phyloP scores from a whole-genome alignment of 1,139 yeast genomes.

The Pichia inconspicua region DNA sequence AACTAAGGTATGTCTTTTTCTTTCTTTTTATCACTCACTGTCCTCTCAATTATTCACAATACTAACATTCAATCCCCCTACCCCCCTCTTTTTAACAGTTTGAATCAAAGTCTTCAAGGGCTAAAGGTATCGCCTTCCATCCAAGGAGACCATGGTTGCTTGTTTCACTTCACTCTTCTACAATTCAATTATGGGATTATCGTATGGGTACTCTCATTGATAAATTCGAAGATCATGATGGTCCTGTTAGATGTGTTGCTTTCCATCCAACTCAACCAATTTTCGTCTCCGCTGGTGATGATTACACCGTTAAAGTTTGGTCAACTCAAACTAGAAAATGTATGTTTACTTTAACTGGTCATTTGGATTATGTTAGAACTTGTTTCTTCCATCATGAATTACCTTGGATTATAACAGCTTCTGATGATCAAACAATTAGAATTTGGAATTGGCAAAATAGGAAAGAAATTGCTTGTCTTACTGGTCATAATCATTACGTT shows the following conservation, averaged over 20 bases:
- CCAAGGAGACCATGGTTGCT: constrained; percentile 95
- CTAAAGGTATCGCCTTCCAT: constrained; percentile 97
- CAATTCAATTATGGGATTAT: constrained; percentile 97
- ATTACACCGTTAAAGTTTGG: constrained; percentile 93
- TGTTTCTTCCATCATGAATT: constrained; percentile 92
- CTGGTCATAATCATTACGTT: constrained; percentile 98
- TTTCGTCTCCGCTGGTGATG: constrained; percentile 97
- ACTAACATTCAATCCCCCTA: constrained; percentile 10
- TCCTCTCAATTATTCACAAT: not conserved
- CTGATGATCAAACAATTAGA: constrained; percentile 97
- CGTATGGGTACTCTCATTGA: constrained; percentile 98
- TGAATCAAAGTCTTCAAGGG: constrained; percentile 97
- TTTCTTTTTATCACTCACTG: too few relatives aligned
- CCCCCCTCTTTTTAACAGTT: constrained; percentile 41
- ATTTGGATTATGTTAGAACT: constrained; percentile 90
- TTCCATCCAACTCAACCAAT: constrained; percentile 98
- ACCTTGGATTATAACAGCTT: constrained; percentile 95
- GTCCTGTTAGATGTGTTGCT: constrained; percentile 91
- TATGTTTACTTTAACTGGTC: constrained; percentile 85
- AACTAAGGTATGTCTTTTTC: constrained; percentile 56
- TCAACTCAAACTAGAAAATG: constrained; percentile 86
- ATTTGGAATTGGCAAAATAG: constrained; percentile 99
- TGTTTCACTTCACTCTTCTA: constrained; percentile 88
- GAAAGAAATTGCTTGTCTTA: constrained; percentile 91
- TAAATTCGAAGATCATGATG: constrained; percentile 96